Base-by-base conservation (phyloP, 2,329 filamentous ascomycete genomes). In the Microdochium nivale region DNA sequence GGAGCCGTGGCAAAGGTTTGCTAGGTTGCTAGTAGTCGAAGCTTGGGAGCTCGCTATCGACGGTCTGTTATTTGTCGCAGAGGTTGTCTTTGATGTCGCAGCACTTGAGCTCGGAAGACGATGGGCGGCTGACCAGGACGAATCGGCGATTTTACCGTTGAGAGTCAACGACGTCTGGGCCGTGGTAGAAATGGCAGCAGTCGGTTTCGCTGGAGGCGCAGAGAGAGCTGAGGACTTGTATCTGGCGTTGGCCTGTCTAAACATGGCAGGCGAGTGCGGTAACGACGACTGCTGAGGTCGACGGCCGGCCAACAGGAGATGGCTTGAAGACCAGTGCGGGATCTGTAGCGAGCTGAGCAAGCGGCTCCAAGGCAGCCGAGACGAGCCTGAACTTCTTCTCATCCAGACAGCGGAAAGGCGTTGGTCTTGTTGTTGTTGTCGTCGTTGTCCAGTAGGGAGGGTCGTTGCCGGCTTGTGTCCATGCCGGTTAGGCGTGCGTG, bases 81-180 rank as follows among this genome's bases (percentile, higher is more conserved):
- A 54, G 51, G 52, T 56, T 59, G 58, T 70, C 67, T 65, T 74
- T 70, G 62, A 70, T 67, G 64, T 74, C 58, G 62, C 64, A 54
- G 64, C 60, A 59, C 64, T 58, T 37, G 65, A 58, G 55, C 65
- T 59, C 30, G 64, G 61, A 49, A 67, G 66, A 37, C 65, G 67
- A 30, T 71, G 65, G 21, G 65, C 62, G 21, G 65, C 62, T 57
- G 72, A 77, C 54, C 73, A 75, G 57, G 79, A 68, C 51, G 75
- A 74, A 47, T 78, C 72, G 51, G 74, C 65, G 56, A 83, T 78
- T 53, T 75, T 76, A 37, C 67, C 66, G 62, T 73, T 70, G 5
- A 64, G 67, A 16, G 64, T 60, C 25, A 69, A 62, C 44, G 78
- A 44, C 8, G 19, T 21, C 40, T 44, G 40, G 19, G 40, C 40